phyloP scores from a whole-genome alignment of 2,329 filamentous ascomycete genomes.

The Chrysoporthe austroafricana region DNA sequence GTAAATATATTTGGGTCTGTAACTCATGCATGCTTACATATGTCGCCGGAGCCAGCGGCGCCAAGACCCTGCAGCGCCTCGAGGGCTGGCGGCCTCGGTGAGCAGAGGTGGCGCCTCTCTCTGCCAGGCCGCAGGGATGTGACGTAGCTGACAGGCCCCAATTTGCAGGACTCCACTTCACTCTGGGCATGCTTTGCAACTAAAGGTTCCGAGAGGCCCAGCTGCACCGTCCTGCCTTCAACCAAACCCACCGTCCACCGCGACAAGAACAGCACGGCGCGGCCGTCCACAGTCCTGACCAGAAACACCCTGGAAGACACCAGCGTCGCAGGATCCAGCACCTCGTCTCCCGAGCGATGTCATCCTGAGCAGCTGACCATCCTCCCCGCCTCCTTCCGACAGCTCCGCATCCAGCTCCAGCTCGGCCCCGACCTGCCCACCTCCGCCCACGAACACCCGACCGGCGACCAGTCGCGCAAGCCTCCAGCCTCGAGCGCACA shows the following conservation, averaged over 20 bases:
- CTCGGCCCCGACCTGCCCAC: neutral
- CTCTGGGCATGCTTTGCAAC: constrained; percentile 13
- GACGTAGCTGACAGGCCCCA: constrained; percentile 16
- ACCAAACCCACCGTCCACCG: neutral
- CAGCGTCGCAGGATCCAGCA: neutral
- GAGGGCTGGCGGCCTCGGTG: neutral
- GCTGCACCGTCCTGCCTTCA: constrained; percentile 4
- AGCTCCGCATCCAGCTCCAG: neutral
- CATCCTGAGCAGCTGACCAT: constrained; percentile 12
- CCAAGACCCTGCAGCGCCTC: neutral
- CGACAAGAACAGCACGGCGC: neutral
- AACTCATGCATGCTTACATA: neutral
- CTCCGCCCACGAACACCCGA: neutral
- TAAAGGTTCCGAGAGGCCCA: neutral
- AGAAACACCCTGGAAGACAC: neutral
- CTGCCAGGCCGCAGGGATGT: neutral
- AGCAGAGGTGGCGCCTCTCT: neutral
- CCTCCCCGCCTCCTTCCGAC: constrained; percentile 11
- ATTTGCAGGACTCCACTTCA: constrained; percentile 15
- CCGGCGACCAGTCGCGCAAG: neutral
- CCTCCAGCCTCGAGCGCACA: constrained; percentile 7
- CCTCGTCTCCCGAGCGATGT: constrained; percentile 13
- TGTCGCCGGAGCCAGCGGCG: neutral
- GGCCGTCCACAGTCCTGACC: neutral
- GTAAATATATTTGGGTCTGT: neutral